These are phyloP conservation scores for Nephelium lappaceum DNA, from an alignment of 345 rosid genomes.

Conservation along the genomic window DNA sequence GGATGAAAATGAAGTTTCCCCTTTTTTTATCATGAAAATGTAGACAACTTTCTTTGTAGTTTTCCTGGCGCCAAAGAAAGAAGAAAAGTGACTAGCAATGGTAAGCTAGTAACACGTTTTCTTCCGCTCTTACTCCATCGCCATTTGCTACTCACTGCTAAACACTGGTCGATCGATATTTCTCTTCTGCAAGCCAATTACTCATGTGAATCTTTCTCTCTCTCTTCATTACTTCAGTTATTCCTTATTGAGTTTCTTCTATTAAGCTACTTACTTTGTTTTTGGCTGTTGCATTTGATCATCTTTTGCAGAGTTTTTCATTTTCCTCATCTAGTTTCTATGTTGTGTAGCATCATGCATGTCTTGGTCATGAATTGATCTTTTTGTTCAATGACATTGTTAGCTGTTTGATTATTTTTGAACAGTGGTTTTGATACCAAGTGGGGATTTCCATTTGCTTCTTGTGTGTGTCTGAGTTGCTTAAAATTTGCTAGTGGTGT, in stretches of 20 bases:
- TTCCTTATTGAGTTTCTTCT: neutral
- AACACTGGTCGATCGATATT: neutral
- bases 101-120: neutral
- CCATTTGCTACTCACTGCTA: neutral
- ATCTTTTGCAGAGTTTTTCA: too few species aligned
- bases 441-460: neutral
- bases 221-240: neutral
- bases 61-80: neutral
- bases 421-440: neutral
- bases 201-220: neutral
- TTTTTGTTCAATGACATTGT: neutral
- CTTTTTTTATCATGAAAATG: too few species aligned
- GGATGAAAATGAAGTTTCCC: too few species aligned
- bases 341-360: too few species aligned
- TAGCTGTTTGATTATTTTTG: neutral
- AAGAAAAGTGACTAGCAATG: constrained; percentile 16
- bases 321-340: too few species aligned
- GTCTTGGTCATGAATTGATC: neutral
- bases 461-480: neutral
- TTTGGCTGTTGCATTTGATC: neutral
- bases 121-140: neutral
- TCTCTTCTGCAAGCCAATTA: neutral
- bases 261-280: neutral
- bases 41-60: neutral
- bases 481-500: neutral